These are phyloP conservation scores for Mycena maculata DNA, from an alignment of 768 basidiomycete genomes.

Conservation along the genomic window DNA sequence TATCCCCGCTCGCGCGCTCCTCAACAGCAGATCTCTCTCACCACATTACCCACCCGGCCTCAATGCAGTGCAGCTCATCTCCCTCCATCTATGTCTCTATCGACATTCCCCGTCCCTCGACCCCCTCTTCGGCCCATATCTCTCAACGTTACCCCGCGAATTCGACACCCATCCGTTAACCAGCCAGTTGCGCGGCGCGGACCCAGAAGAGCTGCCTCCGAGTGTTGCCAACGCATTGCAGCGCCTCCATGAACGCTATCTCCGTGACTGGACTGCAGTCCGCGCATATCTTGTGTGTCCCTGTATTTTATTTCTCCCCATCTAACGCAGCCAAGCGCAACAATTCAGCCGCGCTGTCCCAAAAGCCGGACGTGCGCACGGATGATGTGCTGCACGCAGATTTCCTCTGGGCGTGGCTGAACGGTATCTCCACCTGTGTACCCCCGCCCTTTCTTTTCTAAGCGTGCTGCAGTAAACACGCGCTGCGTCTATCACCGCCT, in stretches of 20 bases:
- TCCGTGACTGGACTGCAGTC: conserved; percentile 68
- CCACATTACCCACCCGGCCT: conserved; percentile 65
- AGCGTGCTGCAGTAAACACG: conserved; percentile 78
- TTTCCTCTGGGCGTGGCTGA: conserved; percentile 93
- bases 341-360: conserved; percentile 24
- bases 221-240: conserved; percentile 55
- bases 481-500: conserved; percentile 84
- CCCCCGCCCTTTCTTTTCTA: conserved; percentile 23
- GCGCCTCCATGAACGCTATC: conserved; percentile 60
- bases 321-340: conserved; percentile 30
- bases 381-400: conserved; percentile 49
- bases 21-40: conserved; percentile 79
- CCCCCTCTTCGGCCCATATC: conserved; percentile 77
- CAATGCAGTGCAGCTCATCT: conserved; percentile 79
- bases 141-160: conserved; percentile 77
- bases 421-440: conserved; percentile 60
- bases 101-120: conserved; percentile 64
- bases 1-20: conserved; percentile 74
- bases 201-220: conserved; percentile 55
- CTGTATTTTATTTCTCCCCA: neutral
- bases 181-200: conserved; percentile 54
- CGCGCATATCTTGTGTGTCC: conserved; percentile 64
- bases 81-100: conserved; percentile 83
- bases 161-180: conserved; percentile 88
- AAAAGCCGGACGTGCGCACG: conserved; percentile 9